Evolutionary conservation across 169 alveolate species (phyloP), one percentile per base, ranked within the genome.

Genomic region (Besnoitia besnoiti): DNA sequence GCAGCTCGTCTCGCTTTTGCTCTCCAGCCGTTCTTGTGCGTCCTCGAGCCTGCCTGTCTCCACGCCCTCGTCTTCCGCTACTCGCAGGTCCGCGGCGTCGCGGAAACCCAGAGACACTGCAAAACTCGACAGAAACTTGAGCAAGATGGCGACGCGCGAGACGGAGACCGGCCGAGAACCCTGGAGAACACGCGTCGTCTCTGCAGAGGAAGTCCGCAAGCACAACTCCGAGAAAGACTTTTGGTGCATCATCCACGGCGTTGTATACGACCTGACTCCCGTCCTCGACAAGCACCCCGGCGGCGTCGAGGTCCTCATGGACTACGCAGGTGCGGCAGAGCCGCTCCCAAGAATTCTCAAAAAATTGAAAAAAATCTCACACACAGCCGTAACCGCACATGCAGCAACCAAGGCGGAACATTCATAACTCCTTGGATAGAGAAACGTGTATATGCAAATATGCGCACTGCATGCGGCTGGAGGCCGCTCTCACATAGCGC

Each of bases 251-350:
- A 85, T 97, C 59, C 82, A 95, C 55, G 98, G 96, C 27, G 95
- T 95, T 42, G 97, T 97, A 42, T 96, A 92, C 85, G 97, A 97
- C 79, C 90, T 95, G 44, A 95, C 98, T 49, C 44, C 89, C n/a
- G 95, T 91, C 67, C 77, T 95, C 24, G 35, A 75, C 8, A 80
- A 76, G 33, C 97, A 93, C 50, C 97, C 96, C 24, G 96, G 97
- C 30, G 95, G 96, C 35, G 77, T 55, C 30, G 88, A 76, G 16
- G 80, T 90, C 39, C 61, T 88, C 87, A 8, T 89, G 42, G 87
- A 89, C 27, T 75, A 46, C 51, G 93, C 90, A 4, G 93, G 93
- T 59, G 55, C 14, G 50, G 39, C 44, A 35, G 44, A 73, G 2
- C 39, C 14, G 30, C 40, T 21, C 55, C 55, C 55, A 14, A 14